Evolutionary conservation across 768 basidiomycete species (phyloP), one percentile per base, ranked within the genome.

Genomic region (Boletales sp.): DNA sequence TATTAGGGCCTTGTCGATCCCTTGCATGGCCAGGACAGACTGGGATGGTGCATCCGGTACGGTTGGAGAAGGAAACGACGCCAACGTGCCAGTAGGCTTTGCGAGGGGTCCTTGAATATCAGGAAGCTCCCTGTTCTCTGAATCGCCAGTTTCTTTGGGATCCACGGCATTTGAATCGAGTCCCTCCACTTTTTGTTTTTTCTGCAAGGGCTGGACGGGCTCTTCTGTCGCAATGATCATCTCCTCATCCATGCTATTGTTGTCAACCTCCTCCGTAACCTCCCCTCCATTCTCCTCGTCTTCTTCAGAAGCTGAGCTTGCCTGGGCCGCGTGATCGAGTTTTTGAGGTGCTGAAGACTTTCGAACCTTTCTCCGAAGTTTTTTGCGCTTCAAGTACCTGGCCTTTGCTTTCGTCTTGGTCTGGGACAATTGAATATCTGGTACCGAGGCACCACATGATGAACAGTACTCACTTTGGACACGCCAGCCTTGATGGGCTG

Each of bases 301-400:
- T n/a, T 60, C 62, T 29, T 58, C 67, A 38, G 52, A 56, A 18
- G 19, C 47, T 5, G 55, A 45, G 19, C 43, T 45, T 39, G 61
- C 62, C 34, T 56, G 47, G 2, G 40, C 50, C 15, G 60, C 37
- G 9, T 53, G 56, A 45, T 64, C 65, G 9, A 54, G 48, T 15
- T 68, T 63, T 18, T 51, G 55, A 24, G 67, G 55, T 19, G 62
- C 59, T 9, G 66, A 60, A 19, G 58, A 44, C 43, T 72, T 77
- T 51, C 69, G 69, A 43, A 69, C 73, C 68, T 86, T 87, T 62
- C 79, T 77, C 48, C 84, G 75, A 44, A 79, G 75, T 54, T 80
- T 81, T 70, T 92, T 92, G 43, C 81, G 80, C 61, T 79, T 83
- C 38, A 90, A 71, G 63, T 92, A 90, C 51, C 83, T 73, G 57